Evolutionary conservation across 495 filamentous ascomycete species (phyloP).

Genomic region (Viridothelium virens): DNA sequence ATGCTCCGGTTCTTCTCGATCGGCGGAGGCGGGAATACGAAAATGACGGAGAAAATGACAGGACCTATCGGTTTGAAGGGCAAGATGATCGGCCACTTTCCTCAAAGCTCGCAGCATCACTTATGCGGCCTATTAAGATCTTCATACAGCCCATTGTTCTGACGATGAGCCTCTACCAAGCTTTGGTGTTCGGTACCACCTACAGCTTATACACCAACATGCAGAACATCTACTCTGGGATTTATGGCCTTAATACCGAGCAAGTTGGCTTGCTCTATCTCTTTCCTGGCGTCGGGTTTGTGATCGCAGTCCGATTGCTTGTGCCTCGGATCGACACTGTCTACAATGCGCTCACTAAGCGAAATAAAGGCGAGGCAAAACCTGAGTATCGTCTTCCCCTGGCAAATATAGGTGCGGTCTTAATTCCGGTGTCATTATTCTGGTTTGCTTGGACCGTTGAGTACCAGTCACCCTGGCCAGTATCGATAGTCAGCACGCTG

Average conservation of each 20-base stretch:
- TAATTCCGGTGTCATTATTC: slow-evolving; percentile 26
- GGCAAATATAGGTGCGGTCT: slow-evolving; percentile 24
- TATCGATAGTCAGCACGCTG: slow-evolving; percentile 23
- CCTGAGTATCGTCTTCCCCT: slow-evolving; percentile 30
- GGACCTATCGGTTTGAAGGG: slow-evolving; percentile 21
- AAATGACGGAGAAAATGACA: slow-evolving; percentile 14
- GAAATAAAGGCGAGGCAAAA: slow-evolving; percentile 35
- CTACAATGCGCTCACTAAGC: slow-evolving; percentile 30
- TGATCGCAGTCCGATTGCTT: slow-evolving; percentile 36
- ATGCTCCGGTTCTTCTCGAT: slow-evolving; percentile 24
- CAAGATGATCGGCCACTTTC: slow-evolving; percentile 23
- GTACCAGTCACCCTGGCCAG: slow-evolving; percentile 24
- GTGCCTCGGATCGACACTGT: slow-evolving; percentile 38
- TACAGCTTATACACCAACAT: slow-evolving; percentile 30
- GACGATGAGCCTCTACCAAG: slow-evolving; percentile 27
- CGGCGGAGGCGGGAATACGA: slow-evolving; percentile 22
- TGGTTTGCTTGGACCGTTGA: slow-evolving; percentile 32
- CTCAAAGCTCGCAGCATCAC: slow-evolving; percentile 16
- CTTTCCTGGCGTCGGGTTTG: slow-evolving; percentile 29
- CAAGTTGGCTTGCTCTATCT: slow-evolving; percentile 29
- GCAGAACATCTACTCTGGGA: slow-evolving; percentile 25
- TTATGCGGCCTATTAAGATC: slow-evolving; percentile 22
- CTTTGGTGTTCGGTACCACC: slow-evolving; percentile 28
- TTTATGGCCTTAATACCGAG: slow-evolving; percentile 28
- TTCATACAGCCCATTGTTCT: slow-evolving; percentile 29